A percentile compares a stretch with the other conserved stretches of the same genome.
Evolutionary conservation across 1,284 basidiomycete species (phyloP).

Genomic region (Trametes sp.): DNA sequence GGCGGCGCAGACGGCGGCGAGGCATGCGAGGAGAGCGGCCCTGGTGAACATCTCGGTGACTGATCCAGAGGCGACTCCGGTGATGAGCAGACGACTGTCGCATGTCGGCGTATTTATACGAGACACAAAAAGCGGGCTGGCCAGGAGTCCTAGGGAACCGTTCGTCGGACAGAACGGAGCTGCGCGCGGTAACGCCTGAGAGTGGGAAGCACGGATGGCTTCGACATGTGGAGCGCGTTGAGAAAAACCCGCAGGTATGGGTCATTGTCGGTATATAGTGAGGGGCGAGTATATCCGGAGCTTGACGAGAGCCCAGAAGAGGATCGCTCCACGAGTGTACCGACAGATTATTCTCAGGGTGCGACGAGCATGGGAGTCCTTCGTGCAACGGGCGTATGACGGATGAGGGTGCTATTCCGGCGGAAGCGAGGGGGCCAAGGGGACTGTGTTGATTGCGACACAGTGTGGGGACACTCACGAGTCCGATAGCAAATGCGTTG

Average conservation of each 20-base stretch:
- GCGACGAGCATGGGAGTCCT: constrained; percentile 7
- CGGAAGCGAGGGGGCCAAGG: neutral
- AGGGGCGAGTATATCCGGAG: constrained; percentile 8
- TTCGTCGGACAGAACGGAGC: constrained; percentile 2
- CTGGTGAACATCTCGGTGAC: constrained; percentile 15
- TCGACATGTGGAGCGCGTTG: constrained; percentile 17
- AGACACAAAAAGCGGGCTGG: neutral
- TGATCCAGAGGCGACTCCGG: constrained; percentile 12
- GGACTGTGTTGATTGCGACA: constrained; percentile 1
- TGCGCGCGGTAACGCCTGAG: neutral
- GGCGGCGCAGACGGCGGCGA: constrained; percentile 11
- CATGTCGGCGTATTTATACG: constrained; percentile 1
- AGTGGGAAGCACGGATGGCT: constrained; percentile 11
- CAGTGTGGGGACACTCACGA: neutral
- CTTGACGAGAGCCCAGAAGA: neutral
- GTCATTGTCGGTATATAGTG: constrained; percentile 17
- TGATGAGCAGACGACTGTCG: neutral
- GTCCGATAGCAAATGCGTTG: neutral
- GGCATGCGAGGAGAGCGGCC: constrained; percentile 12
- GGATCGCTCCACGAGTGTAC: neutral
- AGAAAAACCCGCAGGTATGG: constrained; percentile 8
- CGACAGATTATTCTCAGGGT: constrained; percentile 5
- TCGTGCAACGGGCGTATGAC: neutral
- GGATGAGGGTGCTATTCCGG: neutral
- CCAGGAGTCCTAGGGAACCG: neutral